Base-by-base conservation (phyloP, 2,329 filamentous ascomycete genomes). In the Nemania bipapillata region DNA sequence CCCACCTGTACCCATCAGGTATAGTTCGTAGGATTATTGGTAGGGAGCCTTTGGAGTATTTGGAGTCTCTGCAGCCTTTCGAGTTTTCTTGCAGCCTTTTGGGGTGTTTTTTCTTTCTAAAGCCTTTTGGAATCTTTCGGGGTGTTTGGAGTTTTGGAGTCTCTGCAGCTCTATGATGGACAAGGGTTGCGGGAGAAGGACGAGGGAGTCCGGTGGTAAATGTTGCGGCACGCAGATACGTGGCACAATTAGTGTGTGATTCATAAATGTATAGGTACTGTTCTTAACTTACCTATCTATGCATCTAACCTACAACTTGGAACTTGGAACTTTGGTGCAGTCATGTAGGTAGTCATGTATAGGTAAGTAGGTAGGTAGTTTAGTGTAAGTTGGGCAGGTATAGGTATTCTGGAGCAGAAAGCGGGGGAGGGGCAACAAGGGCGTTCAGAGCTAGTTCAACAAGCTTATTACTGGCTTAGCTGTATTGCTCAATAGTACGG, bases 381-480 rank as follows among this genome's bases (percentile, higher is more conserved):
- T n/a, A n/a, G 15, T 40, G 9, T 40, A 40, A 11, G 8, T 12
- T 4, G 4, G 7, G 47, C 12, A n/a, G n/a, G n/a, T n/a, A n/a
- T n/a, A n/a, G n/a, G n/a, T n/a, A n/a, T n/a, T n/a, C n/a, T n/a
- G n/a, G 17, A 40, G 49, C 11, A 42, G 62, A 63, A 63, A 50
- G 63, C 57, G 63, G 63, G 66, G 66, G 66, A 58, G 66, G 66
- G 66, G 63, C 37, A 49, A 26, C 45, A 26, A 6, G 24, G 17
- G 7, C 12, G 45, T n/a, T 22, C 58, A 24, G 56, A 56, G 54
- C 52, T 58, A 63, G 15, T 49, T 45, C 37, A 53, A 54, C 17
- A 35, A 30, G 53, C 30, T 32, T 32, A 32, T 4, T 32, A 32
- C n/a, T n/a, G n/a, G n/a, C n/a, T n/a, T n/a, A n/a, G n/a, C n/a